Evolutionary conservation across 129 eudicot species (phyloP), one percentile per base, ranked within the genome.

Genomic region (Chrysanthemum lavandulifolium): DNA sequence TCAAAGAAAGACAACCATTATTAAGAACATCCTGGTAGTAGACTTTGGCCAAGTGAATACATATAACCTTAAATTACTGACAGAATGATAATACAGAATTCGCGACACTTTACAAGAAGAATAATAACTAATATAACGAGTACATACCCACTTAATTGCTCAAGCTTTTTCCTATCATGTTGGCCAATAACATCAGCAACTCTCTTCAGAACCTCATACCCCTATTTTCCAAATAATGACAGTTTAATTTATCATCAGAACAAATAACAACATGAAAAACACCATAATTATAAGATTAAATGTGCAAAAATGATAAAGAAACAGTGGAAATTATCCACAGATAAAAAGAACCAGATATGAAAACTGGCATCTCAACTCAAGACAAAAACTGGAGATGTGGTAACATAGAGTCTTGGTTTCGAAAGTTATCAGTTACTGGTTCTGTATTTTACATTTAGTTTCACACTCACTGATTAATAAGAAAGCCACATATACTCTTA

Each of bases 181-280:
- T 86, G 85, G 54, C 84, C 84, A 73, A 95, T 84, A 71, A 90
- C 99, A 73, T 95, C 91, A 64, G 96, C 87, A 73, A 95, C 87
- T 83, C 87, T 90, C 89, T 90, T 95, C 86, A 95, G 78, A 73
- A 88, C 96, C 80, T 74, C 93, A 63, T 95, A 95, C 54, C 99
- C 99, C 99, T 90, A 61, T 43, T 71, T 27, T 77, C 47, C 59
- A 21, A 31, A 73, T 59, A 49, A 67, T 36, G 68, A 48, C 2
- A 60, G 43, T 40, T 13, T 6, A 13, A 71, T 53, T 27, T 55
- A 78, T 78, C 25, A 55, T 7, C 59, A 71, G 18, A 49, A 63
- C 19, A 52, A 14, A 75, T 25, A 1, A 13, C 75, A 68, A 18
- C 68, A 31, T 49, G 52, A 67, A 10, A 68, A n/a, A 68, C 43